These are phyloP conservation scores for Austropuccinia psidii DNA, from an alignment of 1,284 basidiomycete genomes.

Conservation along the genomic window DNA sequence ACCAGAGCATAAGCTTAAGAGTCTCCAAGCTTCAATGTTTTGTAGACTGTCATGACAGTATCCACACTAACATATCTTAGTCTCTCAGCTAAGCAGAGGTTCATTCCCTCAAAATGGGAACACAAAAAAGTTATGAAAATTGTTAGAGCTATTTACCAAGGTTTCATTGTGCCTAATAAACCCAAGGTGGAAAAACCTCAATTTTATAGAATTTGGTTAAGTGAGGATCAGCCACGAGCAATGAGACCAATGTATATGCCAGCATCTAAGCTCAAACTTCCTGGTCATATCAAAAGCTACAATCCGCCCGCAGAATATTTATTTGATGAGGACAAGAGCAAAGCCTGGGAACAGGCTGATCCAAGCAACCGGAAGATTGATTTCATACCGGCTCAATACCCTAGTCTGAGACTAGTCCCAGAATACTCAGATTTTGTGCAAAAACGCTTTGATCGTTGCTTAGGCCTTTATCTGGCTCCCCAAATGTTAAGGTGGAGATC, in stretches of 20 bases:
- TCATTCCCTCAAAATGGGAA: conserved; percentile 99
- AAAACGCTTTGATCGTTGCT: conserved; percentile 85
- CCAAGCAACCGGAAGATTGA: conserved; percentile 84
- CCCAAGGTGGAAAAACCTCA: conserved; percentile 65
- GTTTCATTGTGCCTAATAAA: conserved; percentile 83
- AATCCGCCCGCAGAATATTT: conserved; percentile 98
- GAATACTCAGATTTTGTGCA: conserved; percentile 88
- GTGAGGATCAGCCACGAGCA: conserved; percentile 48
- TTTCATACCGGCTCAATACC: conserved; percentile 81
- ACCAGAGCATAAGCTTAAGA: conserved; percentile 65
- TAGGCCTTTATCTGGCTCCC: conserved; percentile 95
- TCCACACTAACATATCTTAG: not conserved
- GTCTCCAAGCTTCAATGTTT: too few relatives aligned
- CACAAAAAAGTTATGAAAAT: conserved; percentile 99
- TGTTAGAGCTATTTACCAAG: conserved; percentile 92
- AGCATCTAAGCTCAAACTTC: conserved; percentile 82
- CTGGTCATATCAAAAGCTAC: conserved; percentile 89
- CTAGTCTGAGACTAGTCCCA: conserved; percentile 77
- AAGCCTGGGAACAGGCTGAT: conserved; percentile 75
- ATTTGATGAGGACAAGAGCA: conserved; percentile 74
- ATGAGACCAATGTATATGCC: conserved; percentile 60
- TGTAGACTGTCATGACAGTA: not conserved
- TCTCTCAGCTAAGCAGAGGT: conserved; percentile 69
- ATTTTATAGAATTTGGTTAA: conserved; percentile 85
- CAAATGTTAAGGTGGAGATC: conserved; percentile 64